Percentiles rank a stretch among this genome's conserved stretches.
Conservation (phyloP, 768 basidiomycete species). For the Kwoniella dendrophila region DNA sequence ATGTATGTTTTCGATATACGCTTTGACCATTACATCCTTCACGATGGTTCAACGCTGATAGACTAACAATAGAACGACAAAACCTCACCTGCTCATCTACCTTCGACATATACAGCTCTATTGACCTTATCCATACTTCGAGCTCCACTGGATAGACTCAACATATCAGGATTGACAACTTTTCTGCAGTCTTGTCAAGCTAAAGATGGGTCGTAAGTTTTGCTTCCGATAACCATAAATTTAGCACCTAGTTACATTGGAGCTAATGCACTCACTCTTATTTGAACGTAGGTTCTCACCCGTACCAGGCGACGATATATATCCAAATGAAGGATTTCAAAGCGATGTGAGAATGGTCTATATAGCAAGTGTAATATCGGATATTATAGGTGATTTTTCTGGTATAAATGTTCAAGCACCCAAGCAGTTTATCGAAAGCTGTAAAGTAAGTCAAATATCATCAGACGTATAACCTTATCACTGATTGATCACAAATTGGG, state of each 20-base stretch:
- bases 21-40: neutral
- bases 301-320: slow-evolving; percentile 52
- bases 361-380: slow-evolving; percentile 80
- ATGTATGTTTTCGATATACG: slow-evolving; percentile 25
- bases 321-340: slow-evolving; percentile 54
- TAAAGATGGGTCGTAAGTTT: slow-evolving; percentile 75
- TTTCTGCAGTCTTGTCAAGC: slow-evolving; percentile 75
- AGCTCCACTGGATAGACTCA: slow-evolving; percentile 76
- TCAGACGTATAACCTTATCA: neutral
- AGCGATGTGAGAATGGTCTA: slow-evolving; percentile 81
- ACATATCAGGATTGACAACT: slow-evolving; percentile 67
- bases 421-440: slow-evolving; percentile 67
- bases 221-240: neutral
- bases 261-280: too few relatives aligned
- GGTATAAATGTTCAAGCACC: slow-evolving; percentile 68
- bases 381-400: slow-evolving; percentile 75
- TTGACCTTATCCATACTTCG: slow-evolving; percentile 79
- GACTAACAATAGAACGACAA: slow-evolving; percentile 17
- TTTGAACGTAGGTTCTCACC: slow-evolving; percentile 49
- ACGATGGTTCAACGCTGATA: too few relatives aligned
- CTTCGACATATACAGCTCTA: slow-evolving; percentile 91
- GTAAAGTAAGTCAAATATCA: slow-evolving; percentile 63
- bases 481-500: slow-evolving; percentile 2
- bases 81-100: slow-evolving; percentile 69
- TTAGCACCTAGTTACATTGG: too few relatives aligned